Percentiles rank a stretch among this genome's conserved stretches.
phyloP scores from a whole-genome alignment of 2,329 filamentous ascomycete genomes.

The Acephala macrosclerotiorum region DNA sequence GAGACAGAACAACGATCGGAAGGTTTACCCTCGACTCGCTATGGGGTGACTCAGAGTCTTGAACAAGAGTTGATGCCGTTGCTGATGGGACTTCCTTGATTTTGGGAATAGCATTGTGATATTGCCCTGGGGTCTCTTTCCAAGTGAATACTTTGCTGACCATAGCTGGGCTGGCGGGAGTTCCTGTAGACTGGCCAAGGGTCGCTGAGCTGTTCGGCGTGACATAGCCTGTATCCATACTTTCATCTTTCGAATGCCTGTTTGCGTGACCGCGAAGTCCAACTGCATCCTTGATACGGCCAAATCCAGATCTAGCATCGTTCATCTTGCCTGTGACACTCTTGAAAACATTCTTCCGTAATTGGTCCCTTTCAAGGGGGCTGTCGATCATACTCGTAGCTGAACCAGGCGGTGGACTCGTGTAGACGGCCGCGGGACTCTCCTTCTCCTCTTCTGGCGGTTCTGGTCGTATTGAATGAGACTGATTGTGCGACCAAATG shows the following conservation, averaged over 20 bases:
- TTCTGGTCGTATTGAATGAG: conserved; percentile 59
- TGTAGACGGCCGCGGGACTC: conserved; percentile 53
- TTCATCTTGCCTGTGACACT: conserved; percentile 80
- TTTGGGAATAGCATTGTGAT: conserved; percentile 47
- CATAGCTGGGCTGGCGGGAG: conserved; percentile 40
- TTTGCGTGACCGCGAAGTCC: conserved; percentile 61
- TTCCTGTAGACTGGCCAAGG: conserved; percentile 24
- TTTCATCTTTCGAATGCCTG: conserved; percentile 63
- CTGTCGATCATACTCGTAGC: conserved; percentile 55
- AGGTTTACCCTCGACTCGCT: conserved; percentile 23
- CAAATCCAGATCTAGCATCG: conserved; percentile 83
- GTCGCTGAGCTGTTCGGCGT: conserved; percentile 34
- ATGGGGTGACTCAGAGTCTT: conserved; percentile 26
- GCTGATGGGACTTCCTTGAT: conserved; percentile 26
- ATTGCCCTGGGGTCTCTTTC: conserved; percentile 70
- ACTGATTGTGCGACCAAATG: conserved; percentile 55
- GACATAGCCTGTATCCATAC: conserved; percentile 35
- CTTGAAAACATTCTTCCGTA: conserved; percentile 75
- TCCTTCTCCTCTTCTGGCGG: conserved; percentile 60
- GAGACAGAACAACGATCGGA: conserved; percentile 17
- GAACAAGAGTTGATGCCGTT: conserved; percentile 16
- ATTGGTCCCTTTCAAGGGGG: conserved; percentile 60
- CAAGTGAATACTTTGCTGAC: conserved; percentile 64
- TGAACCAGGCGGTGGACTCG: conserved; percentile 53
- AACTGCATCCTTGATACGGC: conserved; percentile 86